Percentiles rank a stretch among this genome's conserved stretches.
Evolutionary conservation across 1,284 basidiomycete species (phyloP).

Genomic region (Pascua sp.): DNA sequence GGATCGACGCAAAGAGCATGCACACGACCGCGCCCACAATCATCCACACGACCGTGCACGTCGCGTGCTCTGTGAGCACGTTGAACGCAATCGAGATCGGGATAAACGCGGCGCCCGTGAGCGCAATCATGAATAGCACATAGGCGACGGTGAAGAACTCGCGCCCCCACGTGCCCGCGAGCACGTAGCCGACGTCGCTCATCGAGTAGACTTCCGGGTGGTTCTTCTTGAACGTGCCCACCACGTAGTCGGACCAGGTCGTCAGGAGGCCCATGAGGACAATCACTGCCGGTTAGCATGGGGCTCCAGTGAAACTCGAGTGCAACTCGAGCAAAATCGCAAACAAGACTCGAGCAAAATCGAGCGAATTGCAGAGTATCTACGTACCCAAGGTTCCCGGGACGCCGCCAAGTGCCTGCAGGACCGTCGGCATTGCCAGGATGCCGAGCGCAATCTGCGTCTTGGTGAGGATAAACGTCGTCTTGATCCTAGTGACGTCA

Average conservation of each 20-base stretch:
- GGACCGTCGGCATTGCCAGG: slow-evolving; percentile 27
- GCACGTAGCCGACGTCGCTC: slow-evolving; percentile 29
- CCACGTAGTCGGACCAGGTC: slow-evolving; percentile 24
- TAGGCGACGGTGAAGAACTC: slow-evolving; percentile 15
- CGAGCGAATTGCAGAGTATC: background rate
- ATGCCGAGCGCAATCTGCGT: slow-evolving; percentile 32
- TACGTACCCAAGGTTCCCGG: slow-evolving; percentile 26
- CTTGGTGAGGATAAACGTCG: slow-evolving; percentile 36
- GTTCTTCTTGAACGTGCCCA: slow-evolving; percentile 29
- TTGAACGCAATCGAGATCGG: slow-evolving; percentile 30
- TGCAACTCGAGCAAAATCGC: no score
- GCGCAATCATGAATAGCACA: slow-evolving; percentile 9
- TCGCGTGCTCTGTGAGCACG: slow-evolving; percentile 33
- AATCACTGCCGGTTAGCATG: slow-evolving; percentile 18
- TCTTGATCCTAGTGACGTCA: no score
- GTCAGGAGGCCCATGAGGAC: slow-evolving; percentile 27
- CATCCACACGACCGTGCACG: slow-evolving; percentile 35
- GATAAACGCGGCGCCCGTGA: slow-evolving; percentile 7
- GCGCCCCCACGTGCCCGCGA: slow-evolving; percentile 26
- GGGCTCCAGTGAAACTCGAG: no score
- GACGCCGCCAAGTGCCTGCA: slow-evolving; percentile 27
- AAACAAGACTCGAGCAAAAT: no score
- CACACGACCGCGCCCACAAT: slow-evolving; percentile 21
- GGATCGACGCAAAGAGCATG: slow-evolving; percentile 31
- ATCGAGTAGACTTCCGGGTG: slow-evolving; percentile 37